Percentiles rank a stretch among this genome's conserved stretches.
These are phyloP conservation scores for Fusarium udum DNA, from an alignment of 2,329 filamentous ascomycete genomes.

Conservation along the genomic window DNA sequence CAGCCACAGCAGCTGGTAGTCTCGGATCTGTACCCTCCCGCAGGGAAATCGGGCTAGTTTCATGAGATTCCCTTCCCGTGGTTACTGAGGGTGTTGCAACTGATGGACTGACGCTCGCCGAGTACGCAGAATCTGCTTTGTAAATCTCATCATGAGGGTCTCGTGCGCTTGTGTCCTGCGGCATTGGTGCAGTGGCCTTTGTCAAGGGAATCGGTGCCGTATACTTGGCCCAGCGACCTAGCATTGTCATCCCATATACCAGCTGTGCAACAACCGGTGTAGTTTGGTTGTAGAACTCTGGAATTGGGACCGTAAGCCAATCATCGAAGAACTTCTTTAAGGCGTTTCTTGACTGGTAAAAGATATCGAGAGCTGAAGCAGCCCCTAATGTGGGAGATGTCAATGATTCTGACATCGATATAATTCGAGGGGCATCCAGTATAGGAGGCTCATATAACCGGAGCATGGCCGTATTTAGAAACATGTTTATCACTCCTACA, in stretches of 20 bases:
- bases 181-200: constrained; percentile 39
- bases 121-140: constrained; percentile 38
- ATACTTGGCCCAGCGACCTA: constrained; percentile 61
- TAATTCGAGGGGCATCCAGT: constrained; percentile 53
- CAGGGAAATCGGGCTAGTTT: constrained; percentile 35
- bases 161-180: constrained; percentile 35
- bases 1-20: constrained; percentile 52
- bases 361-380: constrained; percentile 57
- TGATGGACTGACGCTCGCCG: constrained; percentile 13
- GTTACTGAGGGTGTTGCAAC: constrained; percentile 11
- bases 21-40: constrained; percentile 49
- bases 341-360: constrained; percentile 60
- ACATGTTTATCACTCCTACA: constrained; percentile 52
- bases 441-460: constrained; percentile 60
- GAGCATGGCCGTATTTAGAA: constrained; percentile 53
- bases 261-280: constrained; percentile 57
- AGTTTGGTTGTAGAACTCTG: constrained; percentile 57
- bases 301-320: constrained; percentile 56
- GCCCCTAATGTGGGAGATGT: constrained; percentile 49
- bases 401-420: constrained; percentile 55
- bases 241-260: constrained; percentile 60
- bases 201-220: constrained; percentile 50
- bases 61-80: constrained; percentile 20
- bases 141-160: constrained; percentile 31
- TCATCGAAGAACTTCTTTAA: constrained; percentile 60